These are phyloP conservation scores for Pseudogymnoascus sp. DNA, from an alignment of 2,329 filamentous ascomycete genomes.

Conservation along the genomic window DNA sequence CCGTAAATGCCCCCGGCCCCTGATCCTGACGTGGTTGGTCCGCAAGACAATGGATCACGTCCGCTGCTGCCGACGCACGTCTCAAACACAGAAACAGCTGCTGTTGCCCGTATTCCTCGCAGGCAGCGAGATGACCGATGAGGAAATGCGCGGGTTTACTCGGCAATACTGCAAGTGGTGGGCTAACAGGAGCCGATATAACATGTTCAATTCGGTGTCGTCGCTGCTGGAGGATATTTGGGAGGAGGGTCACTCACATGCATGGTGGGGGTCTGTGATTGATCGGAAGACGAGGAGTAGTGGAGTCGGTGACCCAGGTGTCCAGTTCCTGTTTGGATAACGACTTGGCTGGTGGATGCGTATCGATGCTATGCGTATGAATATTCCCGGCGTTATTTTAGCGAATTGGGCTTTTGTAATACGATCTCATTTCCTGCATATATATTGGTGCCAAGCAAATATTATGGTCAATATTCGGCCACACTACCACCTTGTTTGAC, in stretches of 20 bases:
- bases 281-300: slow-evolving; percentile 14
- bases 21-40: slow-evolving; percentile 19
- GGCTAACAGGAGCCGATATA: slow-evolving; percentile 26
- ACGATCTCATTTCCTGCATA: background rate
- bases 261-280: slow-evolving; percentile 20
- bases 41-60: slow-evolving; percentile 27
- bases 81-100: slow-evolving; percentile 30
- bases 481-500: background rate
- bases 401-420: background rate
- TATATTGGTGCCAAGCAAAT: background rate
- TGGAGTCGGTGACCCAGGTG: background rate
- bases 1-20: slow-evolving; percentile 10
- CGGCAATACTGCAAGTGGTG: slow-evolving; percentile 28
- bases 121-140: slow-evolving; percentile 24
- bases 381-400: background rate
- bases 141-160: slow-evolving; percentile 19
- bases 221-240: slow-evolving; percentile 16
- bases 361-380: background rate
- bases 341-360: background rate
- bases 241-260: slow-evolving; percentile 15
- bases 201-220: slow-evolving; percentile 24
- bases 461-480: too few relatives aligned
- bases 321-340: slow-evolving; percentile 2
- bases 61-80: slow-evolving; percentile 23
- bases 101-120: slow-evolving; percentile 32